Percentiles rank a stretch among this genome's conserved stretches.
These are phyloP conservation scores for Syzygium grande DNA, from an alignment of 345 rosid species.

Conservation along the genomic window DNA sequence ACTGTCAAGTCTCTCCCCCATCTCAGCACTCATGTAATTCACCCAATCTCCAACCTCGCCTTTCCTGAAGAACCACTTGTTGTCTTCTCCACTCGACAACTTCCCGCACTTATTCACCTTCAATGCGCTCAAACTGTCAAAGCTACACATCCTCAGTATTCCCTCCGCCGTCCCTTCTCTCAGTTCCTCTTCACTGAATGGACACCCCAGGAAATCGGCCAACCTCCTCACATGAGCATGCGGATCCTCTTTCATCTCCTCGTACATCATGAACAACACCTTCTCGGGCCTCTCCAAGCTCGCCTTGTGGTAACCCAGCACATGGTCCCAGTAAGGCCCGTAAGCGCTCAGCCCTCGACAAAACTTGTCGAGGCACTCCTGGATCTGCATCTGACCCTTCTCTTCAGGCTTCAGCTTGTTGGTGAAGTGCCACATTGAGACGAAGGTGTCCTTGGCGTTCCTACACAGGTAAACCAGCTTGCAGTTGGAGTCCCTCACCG, in stretches of 20 bases:
- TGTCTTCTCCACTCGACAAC: too few species aligned
- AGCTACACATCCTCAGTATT: too few species aligned
- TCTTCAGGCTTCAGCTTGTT: background rate
- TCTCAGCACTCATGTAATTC: too few species aligned
- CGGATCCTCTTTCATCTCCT: background rate
- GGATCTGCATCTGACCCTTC: background rate
- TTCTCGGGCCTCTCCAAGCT: background rate
- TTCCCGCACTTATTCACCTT: too few species aligned
- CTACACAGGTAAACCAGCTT: background rate
- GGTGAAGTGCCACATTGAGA: background rate
- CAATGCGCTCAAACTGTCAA: too few species aligned
- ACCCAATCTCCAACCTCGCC: too few species aligned
- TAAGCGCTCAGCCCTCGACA: background rate
- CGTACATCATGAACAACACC: background rate
- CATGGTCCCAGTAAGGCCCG: background rate
- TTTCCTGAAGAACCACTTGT: too few species aligned
- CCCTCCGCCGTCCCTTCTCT: too few species aligned
- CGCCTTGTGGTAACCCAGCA: background rate
- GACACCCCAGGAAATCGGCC: too few species aligned
- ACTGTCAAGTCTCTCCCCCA: too few species aligned
- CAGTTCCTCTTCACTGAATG: too few species aligned
- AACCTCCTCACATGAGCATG: too few species aligned
- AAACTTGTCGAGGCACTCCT: background rate
- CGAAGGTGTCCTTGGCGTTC: slow-evolving; percentile 1
- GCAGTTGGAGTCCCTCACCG: background rate